Evolutionary conservation across 2,329 filamentous ascomycete genomes (phyloP), one percentile per base, ranked within the genome.

Genomic region (Cadophora sp.): DNA sequence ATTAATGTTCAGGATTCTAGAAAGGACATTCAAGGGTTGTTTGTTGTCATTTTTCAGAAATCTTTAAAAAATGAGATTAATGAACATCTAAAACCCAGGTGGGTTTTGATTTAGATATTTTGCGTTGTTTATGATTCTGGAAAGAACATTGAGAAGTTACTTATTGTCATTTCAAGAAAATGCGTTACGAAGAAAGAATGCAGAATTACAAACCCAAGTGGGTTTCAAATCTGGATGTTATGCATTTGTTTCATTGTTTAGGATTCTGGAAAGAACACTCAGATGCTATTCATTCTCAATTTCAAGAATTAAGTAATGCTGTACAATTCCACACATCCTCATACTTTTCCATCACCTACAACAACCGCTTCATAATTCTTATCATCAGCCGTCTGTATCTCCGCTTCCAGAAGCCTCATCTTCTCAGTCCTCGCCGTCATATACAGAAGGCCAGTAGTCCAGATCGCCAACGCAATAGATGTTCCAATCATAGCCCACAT

Each of bases 401-500:
- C 64, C 14, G 47, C 62, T 22, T 71, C 61, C 13, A 70, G n/a
- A 41, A 66, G 14, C 30, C 69, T 59, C 39, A 63, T 71, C 59
- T 71, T 79, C 71, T 83, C 81, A 13, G 79, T 77, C 61, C 79
- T 76, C 13, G 71, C 68, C 9, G 81, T 79, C 71, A 83, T 77
- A 72, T 81, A 86, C 0, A 84, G 79, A 50, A 90, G 75, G 1
- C 81, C 80, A 0, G 77, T 83, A 0, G 86, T 87, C 89, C 89
- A 91, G 1, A 87, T 70, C 0, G 81, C 82, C 74, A 91, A 78
- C 1, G 83, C 84, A 62, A 90, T 85, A 24, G 83, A 87, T 8
- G 83, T 82, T 1, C 82, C 88, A 73, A 92, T 89, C 89, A 91
- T 91, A 3, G 89, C 89, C 83, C 86, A 91, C 89, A 91, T 90